Percentiles rank a stretch among this genome's conserved stretches.
These are phyloP conservation scores for Chlorella vulgaris DNA, from an alignment of 139 green algal species.

Conservation along the genomic window DNA sequence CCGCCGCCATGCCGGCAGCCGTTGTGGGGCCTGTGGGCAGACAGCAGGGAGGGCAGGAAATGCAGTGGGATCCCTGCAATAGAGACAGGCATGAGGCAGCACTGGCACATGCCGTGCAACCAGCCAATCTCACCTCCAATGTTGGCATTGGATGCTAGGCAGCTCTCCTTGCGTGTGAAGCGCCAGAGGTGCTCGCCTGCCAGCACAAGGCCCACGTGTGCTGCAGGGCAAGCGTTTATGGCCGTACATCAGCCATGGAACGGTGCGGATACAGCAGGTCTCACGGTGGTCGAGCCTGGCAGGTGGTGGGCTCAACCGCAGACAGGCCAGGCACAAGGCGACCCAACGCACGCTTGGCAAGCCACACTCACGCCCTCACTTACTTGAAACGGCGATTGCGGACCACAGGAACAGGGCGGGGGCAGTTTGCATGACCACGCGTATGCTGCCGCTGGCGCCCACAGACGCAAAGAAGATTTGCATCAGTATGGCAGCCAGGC, in stretches of 20 bases:
- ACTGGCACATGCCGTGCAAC: too few relatives aligned
- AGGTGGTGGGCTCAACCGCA: too few relatives aligned
- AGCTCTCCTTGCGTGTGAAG: conserved; percentile 68
- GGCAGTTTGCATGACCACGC: conserved; percentile 72
- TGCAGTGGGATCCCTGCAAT: not conserved
- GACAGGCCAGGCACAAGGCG: not conserved
- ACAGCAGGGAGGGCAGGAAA: not conserved
- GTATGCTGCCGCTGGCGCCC: conserved; percentile 80
- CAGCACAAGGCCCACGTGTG: conserved; percentile 72
- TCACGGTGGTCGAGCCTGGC: too few relatives aligned
- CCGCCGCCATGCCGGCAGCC: conserved; percentile 87
- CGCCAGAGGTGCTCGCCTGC: conserved; percentile 58
- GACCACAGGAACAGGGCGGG: conserved; percentile 89
- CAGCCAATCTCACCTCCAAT: conserved; percentile 88
- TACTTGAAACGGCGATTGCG: conserved; percentile 61
- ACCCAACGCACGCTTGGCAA: not conserved
- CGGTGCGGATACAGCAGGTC: too few relatives aligned
- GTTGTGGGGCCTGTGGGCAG: conserved; percentile 75
- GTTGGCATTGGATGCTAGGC: conserved; percentile 93
- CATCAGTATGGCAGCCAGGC: conserved; percentile 84
- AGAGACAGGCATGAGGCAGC: too few relatives aligned
- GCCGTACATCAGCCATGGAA: too few relatives aligned
- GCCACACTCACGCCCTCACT: not conserved
- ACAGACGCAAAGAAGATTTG: conserved; percentile 93
- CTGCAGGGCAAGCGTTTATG: not conserved